Evolutionary conservation across 2,329 filamentous ascomycete species (phyloP), one percentile per base, ranked within the genome.

Genomic region (Cercospora beticola): DNA sequence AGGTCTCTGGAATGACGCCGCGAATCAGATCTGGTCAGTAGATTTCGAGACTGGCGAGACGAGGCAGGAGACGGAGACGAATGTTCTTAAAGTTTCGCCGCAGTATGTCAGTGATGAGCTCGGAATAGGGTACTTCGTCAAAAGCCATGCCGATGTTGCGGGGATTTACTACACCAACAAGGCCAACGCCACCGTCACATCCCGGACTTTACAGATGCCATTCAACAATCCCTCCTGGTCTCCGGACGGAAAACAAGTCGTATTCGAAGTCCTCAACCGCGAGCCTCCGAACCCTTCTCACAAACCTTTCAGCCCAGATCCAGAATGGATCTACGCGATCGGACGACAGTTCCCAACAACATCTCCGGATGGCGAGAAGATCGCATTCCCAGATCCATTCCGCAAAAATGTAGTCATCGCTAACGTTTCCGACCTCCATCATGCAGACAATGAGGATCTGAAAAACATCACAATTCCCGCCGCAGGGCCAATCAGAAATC

Each of bases 191-290:
- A 31, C 30, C 1, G 30, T 31, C 1, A 31, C 30, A 1, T 21
- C 1, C 14, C 1, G 5, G 2, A 12, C 18, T 0, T 6, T 54
- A 7, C 0, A 4, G 5, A 5, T 21, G 5, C 31, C 58, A 18
- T 26, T 61, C 7, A 65, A 43, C 28, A 63, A 49, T 31, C 61
- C 66, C 12, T 64, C 66, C 6, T 68, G 66, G 66, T 68, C 65
- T 33, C 49, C 65, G 2, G 61, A 67, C 28, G 65, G 65, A 2
- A 64, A 57, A 0, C 58, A 66, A 23, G 14, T 66, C 18, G 43
- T 66, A 1, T 66, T 54, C 36, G 64, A 66, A 62, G 58, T 26
- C 28, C 18, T 21, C 12, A 23, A 21, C 49, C 4, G 12, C 18
- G 49, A 54, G 1, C 18, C 49, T 21, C 5, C 5, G 4, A 54